A percentile compares a stretch with the other conserved stretches of the same genome.
Evolutionary conservation across 805 yeast genomes (phyloP).

Genomic region (Debaryomyces prosopidis): DNA sequence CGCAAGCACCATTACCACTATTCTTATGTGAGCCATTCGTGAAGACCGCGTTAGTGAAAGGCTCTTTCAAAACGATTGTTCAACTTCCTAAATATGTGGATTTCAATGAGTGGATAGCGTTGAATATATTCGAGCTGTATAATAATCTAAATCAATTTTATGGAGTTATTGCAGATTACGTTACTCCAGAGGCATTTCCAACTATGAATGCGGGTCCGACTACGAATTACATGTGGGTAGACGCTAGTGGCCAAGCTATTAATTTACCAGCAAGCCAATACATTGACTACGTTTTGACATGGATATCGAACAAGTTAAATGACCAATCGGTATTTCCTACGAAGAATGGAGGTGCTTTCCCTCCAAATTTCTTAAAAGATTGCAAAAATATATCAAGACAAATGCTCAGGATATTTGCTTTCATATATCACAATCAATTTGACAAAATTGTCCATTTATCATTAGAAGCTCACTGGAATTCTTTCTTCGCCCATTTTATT

Average conservation of each 20-base stretch:
- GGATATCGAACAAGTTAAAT: conserved; percentile 85
- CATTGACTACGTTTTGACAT: conserved; percentile 85
- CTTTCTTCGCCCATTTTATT: conserved; percentile 91
- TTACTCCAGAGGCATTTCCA: conserved; percentile 86
- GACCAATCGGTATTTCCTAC: conserved; percentile 94
- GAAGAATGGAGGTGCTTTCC: conserved; percentile 84
- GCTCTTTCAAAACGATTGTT: conserved; percentile 93
- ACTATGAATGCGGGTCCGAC: conserved; percentile 96
- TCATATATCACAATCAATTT: conserved; percentile 90
- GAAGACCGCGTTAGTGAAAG: conserved; percentile 91
- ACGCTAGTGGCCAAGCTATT: conserved; percentile 70
- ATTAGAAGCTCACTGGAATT: conserved; percentile 96
- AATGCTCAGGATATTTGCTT: conserved; percentile 94
- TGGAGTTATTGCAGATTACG: conserved; percentile 87
- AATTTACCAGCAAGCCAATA: conserved; percentile 91
- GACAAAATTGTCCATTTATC: conserved; percentile 90
- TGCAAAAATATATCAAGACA: conserved; percentile 86
- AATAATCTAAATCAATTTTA: conserved; percentile 84
- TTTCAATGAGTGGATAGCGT: conserved; percentile 92
- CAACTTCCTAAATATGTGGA: conserved; percentile 95
- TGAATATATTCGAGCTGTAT: conserved; percentile 87
- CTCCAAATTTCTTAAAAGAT: conserved; percentile 78
- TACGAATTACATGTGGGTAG: conserved; percentile 89
- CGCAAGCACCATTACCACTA: conserved; percentile 44
- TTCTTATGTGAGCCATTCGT: conserved; percentile 92